phyloP scores from a whole-genome alignment of 441 rosid species.

The Populus hybrid region DNA sequence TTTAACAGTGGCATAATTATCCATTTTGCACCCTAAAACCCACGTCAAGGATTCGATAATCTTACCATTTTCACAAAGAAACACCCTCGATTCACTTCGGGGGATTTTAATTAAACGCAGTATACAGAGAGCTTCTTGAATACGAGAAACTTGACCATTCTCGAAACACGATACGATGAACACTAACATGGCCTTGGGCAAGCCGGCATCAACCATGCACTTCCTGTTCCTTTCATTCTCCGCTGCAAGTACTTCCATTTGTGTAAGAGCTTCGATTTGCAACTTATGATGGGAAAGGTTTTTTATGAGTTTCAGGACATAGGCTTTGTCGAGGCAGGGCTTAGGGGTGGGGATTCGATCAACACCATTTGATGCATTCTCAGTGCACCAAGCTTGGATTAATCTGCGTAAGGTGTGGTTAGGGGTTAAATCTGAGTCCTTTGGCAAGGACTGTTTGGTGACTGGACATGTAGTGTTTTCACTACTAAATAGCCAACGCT shows the following conservation, averaged over 20 bases:
- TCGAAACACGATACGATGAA: slow-evolving; percentile 31
- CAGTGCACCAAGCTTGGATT: slow-evolving; percentile 71
- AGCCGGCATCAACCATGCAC: slow-evolving; percentile 44
- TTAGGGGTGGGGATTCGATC: slow-evolving; percentile 58
- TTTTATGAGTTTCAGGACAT: slow-evolving; percentile 37
- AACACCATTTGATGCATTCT: slow-evolving; percentile 52
- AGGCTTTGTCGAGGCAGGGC: slow-evolving; percentile 34
- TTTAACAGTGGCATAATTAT: slow-evolving; percentile 23
- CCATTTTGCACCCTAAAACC: slow-evolving; percentile 34
- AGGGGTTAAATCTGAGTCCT: slow-evolving; percentile 61
- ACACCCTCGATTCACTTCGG: slow-evolving; percentile 21
- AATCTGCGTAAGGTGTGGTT: slow-evolving; percentile 67
- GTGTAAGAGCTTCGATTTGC: slow-evolving; percentile 22
- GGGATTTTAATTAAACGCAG: slow-evolving; percentile 40
- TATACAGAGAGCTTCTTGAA: slow-evolving; percentile 48
- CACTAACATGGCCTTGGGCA: slow-evolving; percentile 36
- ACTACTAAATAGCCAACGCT: slow-evolving; percentile 50
- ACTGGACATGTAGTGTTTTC: slow-evolving; percentile 50
- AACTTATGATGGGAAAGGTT: slow-evolving; percentile 19
- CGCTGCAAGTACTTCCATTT: slow-evolving; percentile 37
- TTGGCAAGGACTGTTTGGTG: slow-evolving; percentile 52
- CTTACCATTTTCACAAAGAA: slow-evolving; percentile 27
- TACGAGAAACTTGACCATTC: slow-evolving; percentile 18
- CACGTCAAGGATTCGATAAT: slow-evolving; percentile 43
- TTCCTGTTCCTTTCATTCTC: slow-evolving; percentile 51